Base-by-base conservation (phyloP, 768 basidiomycete species). In the Hysterangium stoloniferum region DNA sequence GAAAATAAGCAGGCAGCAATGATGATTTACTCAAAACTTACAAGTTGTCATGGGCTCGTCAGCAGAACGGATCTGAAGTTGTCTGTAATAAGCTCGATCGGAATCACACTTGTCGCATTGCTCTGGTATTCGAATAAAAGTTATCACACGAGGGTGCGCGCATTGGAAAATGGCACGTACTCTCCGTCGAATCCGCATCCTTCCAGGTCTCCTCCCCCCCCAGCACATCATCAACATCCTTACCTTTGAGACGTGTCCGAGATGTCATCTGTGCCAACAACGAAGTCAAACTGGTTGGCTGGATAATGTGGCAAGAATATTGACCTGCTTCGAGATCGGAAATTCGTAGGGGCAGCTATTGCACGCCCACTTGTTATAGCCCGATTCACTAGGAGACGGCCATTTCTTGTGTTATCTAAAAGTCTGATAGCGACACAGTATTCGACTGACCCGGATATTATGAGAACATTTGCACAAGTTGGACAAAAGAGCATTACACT, bases 271-370 rank as follows among this genome's bases (percentile, higher is more conserved):
- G 57, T n/a, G 35, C 13, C n/a, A 19, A 25, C 12, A 45, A 47
- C 28, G 44, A 37, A 48, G 20, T 61, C 56, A 20, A 54, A 57
- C 27, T 37, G 13, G 49, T 38, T 46, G 6, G 13, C 25, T 17
- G 46, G 25, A 27, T 12, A 42, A 20, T 44, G 25, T 29, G 33
- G 17, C 28, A n/a, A 27, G 43, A 13, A 12, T 19, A 52, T 71
- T 27, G 3, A 84, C 89, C 69, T 88, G 87, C 61, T 91, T 86
- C 2, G 79, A 77, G 58, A 95, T 90, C 0, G 89, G 87, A 62
- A 94, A 97, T 61, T 97, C 90, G 63, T 98, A 99, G 3, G 96
- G 84, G 63, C 96, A 98, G 1, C 86, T 82, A 58, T 88, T 87
- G 63, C 93, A 97, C 0, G 84, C 83, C 86, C 90, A 95, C 72